Base-by-base conservation (phyloP, 805 yeast genomes). In the Saccharomycopsis fibuligera region DNA sequence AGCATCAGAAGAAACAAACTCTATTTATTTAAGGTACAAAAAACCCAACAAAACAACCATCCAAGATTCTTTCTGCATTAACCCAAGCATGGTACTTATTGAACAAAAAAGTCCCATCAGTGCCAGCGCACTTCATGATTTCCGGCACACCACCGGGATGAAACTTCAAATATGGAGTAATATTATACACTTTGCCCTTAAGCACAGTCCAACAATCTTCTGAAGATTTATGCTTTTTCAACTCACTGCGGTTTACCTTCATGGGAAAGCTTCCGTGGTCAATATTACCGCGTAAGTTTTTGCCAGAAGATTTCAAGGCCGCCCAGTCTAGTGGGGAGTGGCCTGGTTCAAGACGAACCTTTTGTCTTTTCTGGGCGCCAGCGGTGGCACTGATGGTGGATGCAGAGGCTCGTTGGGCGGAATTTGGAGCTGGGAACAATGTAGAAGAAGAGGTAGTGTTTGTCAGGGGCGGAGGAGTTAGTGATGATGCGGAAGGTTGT, bases 71-170 rank as follows among this genome's bases (percentile, higher is more conserved):
- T 54, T 90, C 96, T 44, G 71, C 86, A 62, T 86, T 91, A 4
- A 91, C 96, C 99, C 86, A 79, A 14, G 75, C 61, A 57, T 79
- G 86, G 47, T 83, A 85, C 64, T 81, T 79, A 63, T 81, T 78
- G 59, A 91, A 91, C 52, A 86, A 60, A 1, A 24, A 50, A 2
- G 96, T 87, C 1, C 91, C 93, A 61, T 91, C 97, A 44, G 72
- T 70, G 0, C 96, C 96, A 1, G 95, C 93, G 58, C 84, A 78
- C 44, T 78, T 75, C 78, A 86, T 69, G 37, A 91, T 67, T 59
- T 88, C 86, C 5, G 77, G 79, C 3, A 72, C 79, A 1, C 99
- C 99, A 31, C 99, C 99, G 0, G 99, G 99, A 57, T 91, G 99
- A 63, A 81, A 93, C 47, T 76, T 69, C 31, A 93, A 60, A 63